These are phyloP conservation scores for Yamadazyma olivae DNA, from an alignment of 805 yeast genomes.

Conservation along the genomic window DNA sequence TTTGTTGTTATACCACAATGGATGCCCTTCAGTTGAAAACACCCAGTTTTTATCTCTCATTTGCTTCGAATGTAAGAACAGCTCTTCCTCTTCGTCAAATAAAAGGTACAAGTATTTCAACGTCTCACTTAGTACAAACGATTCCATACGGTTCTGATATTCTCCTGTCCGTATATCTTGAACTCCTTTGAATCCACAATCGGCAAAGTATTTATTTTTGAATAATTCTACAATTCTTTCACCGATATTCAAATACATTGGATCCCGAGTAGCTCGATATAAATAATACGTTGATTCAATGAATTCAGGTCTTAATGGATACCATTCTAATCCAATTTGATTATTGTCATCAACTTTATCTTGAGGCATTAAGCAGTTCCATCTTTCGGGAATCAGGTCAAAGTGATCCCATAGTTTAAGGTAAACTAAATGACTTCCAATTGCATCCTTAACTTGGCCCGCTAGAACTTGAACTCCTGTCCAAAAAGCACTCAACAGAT, in stretches of 20 bases:
- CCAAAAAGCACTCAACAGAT: slow-evolving; percentile 83
- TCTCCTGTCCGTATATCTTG: slow-evolving; percentile 63
- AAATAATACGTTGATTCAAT: slow-evolving; percentile 84
- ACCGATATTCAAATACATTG: slow-evolving; percentile 76
- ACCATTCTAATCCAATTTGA: slow-evolving; percentile 71
- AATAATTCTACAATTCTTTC: slow-evolving; percentile 58
- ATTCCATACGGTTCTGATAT: slow-evolving; percentile 82
- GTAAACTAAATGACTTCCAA: slow-evolving; percentile 55
- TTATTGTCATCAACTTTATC: slow-evolving; percentile 11
- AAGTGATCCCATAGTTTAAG: slow-evolving; percentile 77
- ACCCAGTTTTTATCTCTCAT: slow-evolving; percentile 47
- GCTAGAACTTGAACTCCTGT: slow-evolving; percentile 79
- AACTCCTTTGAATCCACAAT: slow-evolving; percentile 81
- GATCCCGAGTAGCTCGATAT: slow-evolving; percentile 82
- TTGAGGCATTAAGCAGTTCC: slow-evolving; percentile 43
- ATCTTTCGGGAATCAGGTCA: slow-evolving; percentile 85
- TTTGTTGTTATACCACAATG: slow-evolving; percentile 61
- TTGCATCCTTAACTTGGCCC: slow-evolving; percentile 71
- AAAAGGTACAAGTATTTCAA: slow-evolving; percentile 76
- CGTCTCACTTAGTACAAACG: slow-evolving; percentile 86
- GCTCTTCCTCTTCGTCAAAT: slow-evolving; percentile 64
- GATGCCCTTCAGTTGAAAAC: slow-evolving; percentile 91
- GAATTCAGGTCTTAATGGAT: slow-evolving; percentile 89
- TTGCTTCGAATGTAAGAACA: slow-evolving; percentile 26
- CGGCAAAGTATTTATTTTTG: slow-evolving; percentile 46